A percentile compares a stretch with the other conserved stretches of the same genome.
Conservation (phyloP, 208 protist genomes). For the Perkinsela sp. region DNA sequence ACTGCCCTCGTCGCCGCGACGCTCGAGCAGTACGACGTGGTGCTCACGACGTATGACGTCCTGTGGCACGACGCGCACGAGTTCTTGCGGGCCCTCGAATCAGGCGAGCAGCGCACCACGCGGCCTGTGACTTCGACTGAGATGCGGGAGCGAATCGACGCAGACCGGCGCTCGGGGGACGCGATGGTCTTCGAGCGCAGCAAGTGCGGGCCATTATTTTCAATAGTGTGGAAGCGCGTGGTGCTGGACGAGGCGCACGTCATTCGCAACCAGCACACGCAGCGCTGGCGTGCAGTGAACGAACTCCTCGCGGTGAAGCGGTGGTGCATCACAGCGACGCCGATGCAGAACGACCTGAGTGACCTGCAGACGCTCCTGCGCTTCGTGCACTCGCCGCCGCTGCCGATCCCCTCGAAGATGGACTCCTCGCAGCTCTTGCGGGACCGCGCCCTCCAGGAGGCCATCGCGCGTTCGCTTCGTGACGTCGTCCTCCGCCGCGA, state of each 20-base stretch:
- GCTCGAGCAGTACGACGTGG: slow-evolving; percentile 58
- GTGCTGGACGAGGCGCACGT: slow-evolving; percentile 80
- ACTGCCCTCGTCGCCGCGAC: slow-evolving; percentile 19
- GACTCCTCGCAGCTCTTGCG: slow-evolving; percentile 31
- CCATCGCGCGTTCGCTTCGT: slow-evolving; percentile 48
- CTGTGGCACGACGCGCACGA: slow-evolving; percentile 5
- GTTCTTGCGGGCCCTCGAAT: neutral
- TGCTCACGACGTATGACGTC: slow-evolving; percentile 69
- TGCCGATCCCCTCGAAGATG: slow-evolving; percentile 33
- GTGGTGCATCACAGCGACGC: slow-evolving; percentile 73
- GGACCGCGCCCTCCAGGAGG: slow-evolving; percentile 32
- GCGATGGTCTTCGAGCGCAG: slow-evolving; percentile 21
- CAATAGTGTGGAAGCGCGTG: slow-evolving; percentile 61
- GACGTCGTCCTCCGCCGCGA: slow-evolving; percentile 44
- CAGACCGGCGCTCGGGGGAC: slow-evolving; percentile 6
- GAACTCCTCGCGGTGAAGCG: slow-evolving; percentile 37
- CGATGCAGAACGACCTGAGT: slow-evolving; percentile 67
- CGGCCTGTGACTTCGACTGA: neutral
- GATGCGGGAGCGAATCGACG: slow-evolving; percentile 13
- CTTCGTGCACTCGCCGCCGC: slow-evolving; percentile 33
- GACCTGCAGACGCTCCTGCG: slow-evolving; percentile 64
- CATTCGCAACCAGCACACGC: slow-evolving; percentile 49
- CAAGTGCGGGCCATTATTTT: slow-evolving; percentile 39
- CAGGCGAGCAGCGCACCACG: neutral
- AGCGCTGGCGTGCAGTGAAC: slow-evolving; percentile 38